phyloP scores from a whole-genome alignment of 768 basidiomycete genomes.

The Tricholoma sp. region DNA sequence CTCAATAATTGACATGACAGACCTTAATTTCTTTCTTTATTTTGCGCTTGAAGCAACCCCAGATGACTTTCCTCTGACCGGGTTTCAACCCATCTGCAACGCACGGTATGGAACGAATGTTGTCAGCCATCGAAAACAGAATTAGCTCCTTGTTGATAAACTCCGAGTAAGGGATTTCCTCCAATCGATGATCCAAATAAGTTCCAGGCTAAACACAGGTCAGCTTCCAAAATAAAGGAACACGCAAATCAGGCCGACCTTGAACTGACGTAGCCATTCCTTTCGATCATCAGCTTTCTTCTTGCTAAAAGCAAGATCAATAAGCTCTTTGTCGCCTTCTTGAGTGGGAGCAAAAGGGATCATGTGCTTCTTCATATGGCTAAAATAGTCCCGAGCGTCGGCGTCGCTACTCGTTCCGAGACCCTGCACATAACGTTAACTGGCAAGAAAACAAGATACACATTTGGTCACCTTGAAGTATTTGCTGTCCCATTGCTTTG shows the following conservation, averaged over 20 bases:
- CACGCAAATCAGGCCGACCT: conserved; percentile 36
- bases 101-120: conserved; percentile 95
- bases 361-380: conserved; percentile 89
- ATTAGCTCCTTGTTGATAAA: conserved; percentile 99
- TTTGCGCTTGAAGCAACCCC: conserved; percentile 94
- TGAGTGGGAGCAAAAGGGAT: conserved; percentile 83
- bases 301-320: conserved; percentile 99
- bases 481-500: conserved; percentile 84
- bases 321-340: conserved; percentile 79
- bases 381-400: conserved; percentile 92
- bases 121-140: conserved; percentile 99
- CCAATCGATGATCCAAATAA: conserved; percentile 82
- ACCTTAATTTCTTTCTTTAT: conserved; percentile 91
- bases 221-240: conserved; percentile 5
- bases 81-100: conserved; percentile 94
- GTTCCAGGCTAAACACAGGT: conserved; percentile 71
- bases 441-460: background rate
- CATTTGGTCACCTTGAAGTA: conserved; percentile 84
- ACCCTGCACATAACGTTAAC: conserved; percentile 53
- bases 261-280: conserved; percentile 95
- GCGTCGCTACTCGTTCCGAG: conserved; percentile 87
- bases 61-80: conserved; percentile 94
- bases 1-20: background rate
- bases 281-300: conserved; percentile 98
- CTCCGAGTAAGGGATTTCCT: conserved; percentile 83